These are phyloP conservation scores for Fragosphaeria purpurea DNA, from an alignment of 2,329 filamentous ascomycete genomes.

Conservation along the genomic window DNA sequence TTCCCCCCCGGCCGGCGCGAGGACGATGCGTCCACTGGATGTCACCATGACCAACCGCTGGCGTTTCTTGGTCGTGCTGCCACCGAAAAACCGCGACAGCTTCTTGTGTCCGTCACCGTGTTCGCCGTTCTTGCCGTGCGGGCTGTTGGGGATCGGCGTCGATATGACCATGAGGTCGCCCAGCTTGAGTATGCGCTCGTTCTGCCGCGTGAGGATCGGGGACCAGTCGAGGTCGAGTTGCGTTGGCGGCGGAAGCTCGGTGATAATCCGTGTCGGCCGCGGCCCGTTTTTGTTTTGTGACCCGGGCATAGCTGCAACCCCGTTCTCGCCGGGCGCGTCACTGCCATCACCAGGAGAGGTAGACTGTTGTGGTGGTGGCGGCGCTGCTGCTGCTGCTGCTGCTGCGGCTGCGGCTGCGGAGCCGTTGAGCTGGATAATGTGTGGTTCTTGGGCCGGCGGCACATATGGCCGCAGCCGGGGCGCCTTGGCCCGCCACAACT, in stretches of 20 bases:
- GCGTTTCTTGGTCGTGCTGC: constrained; percentile 82
- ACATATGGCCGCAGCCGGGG: constrained; percentile 78
- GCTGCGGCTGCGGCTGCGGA: constrained; percentile 10
- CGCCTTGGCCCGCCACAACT: constrained; percentile 81
- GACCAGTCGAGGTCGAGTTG: constrained; percentile 99
- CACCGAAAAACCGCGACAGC: constrained; percentile 86
- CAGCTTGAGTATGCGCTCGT: constrained; percentile 89
- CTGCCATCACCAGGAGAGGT: constrained; percentile 11
- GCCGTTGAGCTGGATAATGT: constrained; percentile 64
- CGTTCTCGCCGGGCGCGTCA: neutral
- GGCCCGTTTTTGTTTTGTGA: constrained; percentile 34
- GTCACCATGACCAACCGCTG: constrained; percentile 93
- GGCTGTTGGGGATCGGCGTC: constrained; percentile 64
- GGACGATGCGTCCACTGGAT: constrained; percentile 76
- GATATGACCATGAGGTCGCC: constrained; percentile 83
- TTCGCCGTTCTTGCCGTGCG: constrained; percentile 59
- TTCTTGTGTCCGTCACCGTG: constrained; percentile 67
- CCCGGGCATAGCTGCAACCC: neutral
- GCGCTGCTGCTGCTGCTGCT: too few species aligned
- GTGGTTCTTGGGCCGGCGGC: constrained; percentile 63
- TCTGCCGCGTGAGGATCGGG: constrained; percentile 78
- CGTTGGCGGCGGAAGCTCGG: constrained; percentile 89
- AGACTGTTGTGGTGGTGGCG: constrained; percentile 17
- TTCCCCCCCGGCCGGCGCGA: constrained; percentile 84
- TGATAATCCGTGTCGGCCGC: constrained; percentile 74